Conservation (phyloP, 768 basidiomycete species). For the Psilocybe subaeruginosa region DNA sequence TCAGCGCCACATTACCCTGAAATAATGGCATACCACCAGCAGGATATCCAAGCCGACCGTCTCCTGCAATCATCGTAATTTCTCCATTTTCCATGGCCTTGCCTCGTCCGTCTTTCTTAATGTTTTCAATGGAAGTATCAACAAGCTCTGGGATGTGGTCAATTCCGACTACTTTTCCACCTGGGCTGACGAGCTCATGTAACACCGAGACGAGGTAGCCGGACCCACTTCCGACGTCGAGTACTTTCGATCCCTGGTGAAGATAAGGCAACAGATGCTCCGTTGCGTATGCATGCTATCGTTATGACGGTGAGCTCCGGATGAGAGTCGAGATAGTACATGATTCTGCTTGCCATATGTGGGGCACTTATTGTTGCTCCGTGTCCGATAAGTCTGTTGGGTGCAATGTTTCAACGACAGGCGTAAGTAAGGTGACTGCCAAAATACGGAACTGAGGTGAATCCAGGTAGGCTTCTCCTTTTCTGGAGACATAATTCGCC, state of each 20-base stretch:
- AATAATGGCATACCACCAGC: conserved; percentile 26
- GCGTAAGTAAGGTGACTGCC: not conserved
- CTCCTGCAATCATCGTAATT: conserved; percentile 72
- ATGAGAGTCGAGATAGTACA: not conserved
- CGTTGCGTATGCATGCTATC: conserved; percentile 81
- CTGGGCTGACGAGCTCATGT: conserved; percentile 63
- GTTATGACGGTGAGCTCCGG: not conserved
- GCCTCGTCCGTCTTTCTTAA: conserved; percentile 66
- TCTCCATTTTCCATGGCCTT: conserved; percentile 51
- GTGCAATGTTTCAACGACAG: not conserved
- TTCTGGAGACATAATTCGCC: conserved; percentile 61
- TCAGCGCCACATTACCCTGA: not conserved
- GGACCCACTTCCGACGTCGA: conserved; percentile 90
- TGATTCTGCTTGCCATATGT: conserved; percentile 73
- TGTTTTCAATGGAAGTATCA: conserved; percentile 68
- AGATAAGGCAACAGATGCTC: conserved; percentile 80
- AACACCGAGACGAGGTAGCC: conserved; percentile 87
- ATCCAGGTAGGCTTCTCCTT: conserved; percentile 69
- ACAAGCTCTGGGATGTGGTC: conserved; percentile 88
- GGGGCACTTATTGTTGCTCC: conserved; percentile 96
- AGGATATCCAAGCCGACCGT: conserved; percentile 73
- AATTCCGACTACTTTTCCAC: conserved; percentile 80
- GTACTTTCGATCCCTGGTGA: conserved; percentile 68
- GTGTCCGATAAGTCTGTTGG: conserved; percentile 67
- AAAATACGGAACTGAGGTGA: conserved; percentile 64